Percentiles rank a stretch among this genome's conserved stretches.
These are phyloP conservation scores for Trichosporon coremiiforme DNA, from an alignment of 1,284 basidiomycete species.

Conservation along the genomic window DNA sequence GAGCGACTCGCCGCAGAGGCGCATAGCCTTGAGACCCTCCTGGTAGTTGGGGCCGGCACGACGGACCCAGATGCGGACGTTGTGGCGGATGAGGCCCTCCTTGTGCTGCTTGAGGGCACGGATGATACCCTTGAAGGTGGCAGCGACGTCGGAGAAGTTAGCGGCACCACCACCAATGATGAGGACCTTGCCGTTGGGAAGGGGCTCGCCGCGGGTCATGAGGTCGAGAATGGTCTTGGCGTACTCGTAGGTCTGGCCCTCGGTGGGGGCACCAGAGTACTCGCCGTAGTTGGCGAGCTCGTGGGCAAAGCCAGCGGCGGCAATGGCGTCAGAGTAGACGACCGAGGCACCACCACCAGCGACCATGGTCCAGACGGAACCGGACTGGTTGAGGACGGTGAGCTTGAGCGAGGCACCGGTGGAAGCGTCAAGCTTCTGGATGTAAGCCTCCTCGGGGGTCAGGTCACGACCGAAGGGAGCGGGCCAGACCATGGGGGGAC, in stretches of 20 bases:
- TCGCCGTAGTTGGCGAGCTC: slow-evolving; percentile 99
- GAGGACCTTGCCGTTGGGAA: slow-evolving; percentile 90
- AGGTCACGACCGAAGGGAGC: slow-evolving; percentile 97
- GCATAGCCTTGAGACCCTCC: slow-evolving; percentile 98
- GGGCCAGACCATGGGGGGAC: slow-evolving; percentile 96
- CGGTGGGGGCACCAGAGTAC: slow-evolving; percentile 97
- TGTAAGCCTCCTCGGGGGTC: slow-evolving; percentile 97
- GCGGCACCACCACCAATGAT: slow-evolving; percentile 99
- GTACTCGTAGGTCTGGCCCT: slow-evolving; percentile 99
- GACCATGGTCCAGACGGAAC: slow-evolving; percentile 99
- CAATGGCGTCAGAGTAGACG: slow-evolving; percentile 82
- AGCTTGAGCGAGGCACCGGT: slow-evolving; percentile 98
- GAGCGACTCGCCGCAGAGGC: slow-evolving; percentile 93
- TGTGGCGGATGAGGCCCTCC: slow-evolving; percentile 76
- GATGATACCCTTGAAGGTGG: slow-evolving; percentile 99
- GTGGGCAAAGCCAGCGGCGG: slow-evolving; percentile 92
- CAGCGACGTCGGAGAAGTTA: slow-evolving; percentile 99
- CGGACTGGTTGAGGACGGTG: slow-evolving; percentile 91
- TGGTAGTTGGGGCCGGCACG: slow-evolving; percentile 99
- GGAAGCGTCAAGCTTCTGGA: slow-evolving; percentile 94
- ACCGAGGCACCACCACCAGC: slow-evolving; percentile 68
- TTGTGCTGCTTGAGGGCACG: slow-evolving; percentile 94
- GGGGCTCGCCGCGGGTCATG: slow-evolving; percentile 85
- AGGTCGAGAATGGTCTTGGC: slow-evolving; percentile 98
- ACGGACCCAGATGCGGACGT: slow-evolving; percentile 92